Conservation (phyloP, 257 asterid species). For the Salvia hispanica region DNA sequence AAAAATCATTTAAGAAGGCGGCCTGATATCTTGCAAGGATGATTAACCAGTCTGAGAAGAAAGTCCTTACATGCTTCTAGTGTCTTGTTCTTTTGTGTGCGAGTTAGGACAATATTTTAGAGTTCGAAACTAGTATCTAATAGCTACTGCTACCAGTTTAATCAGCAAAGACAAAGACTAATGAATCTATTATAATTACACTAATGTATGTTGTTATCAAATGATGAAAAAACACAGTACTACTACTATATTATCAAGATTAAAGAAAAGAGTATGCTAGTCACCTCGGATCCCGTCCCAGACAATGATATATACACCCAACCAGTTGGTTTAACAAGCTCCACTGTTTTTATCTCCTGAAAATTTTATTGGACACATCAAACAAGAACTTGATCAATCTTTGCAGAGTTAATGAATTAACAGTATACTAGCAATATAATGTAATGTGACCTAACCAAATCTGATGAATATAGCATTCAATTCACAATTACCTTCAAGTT, state of each 20-base stretch:
- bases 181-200: neutral
- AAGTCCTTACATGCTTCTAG: neutral
- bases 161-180: neutral
- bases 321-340: constrained; percentile 86
- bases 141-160: constrained; percentile 7
- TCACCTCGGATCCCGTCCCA: constrained; percentile 89
- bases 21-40: neutral
- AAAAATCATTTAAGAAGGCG: neutral
- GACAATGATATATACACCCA: constrained; percentile 89
- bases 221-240: no score
- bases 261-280: constrained; percentile 18
- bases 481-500: constrained; percentile 71
- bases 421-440: neutral
- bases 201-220: no score
- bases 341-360: constrained; percentile 87
- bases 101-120: neutral
- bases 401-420: neutral
- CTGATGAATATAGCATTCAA: neutral
- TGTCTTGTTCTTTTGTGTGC: no score
- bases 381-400: constrained; percentile 15
- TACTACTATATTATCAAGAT: neutral
- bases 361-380: constrained; percentile 22
- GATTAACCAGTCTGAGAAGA: constrained; percentile 1
- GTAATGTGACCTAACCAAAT: neutral
- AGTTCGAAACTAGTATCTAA: neutral